phyloP scores from a whole-genome alignment of 176 grass and related monocot genomes.

The Dactylis glomerata region DNA sequence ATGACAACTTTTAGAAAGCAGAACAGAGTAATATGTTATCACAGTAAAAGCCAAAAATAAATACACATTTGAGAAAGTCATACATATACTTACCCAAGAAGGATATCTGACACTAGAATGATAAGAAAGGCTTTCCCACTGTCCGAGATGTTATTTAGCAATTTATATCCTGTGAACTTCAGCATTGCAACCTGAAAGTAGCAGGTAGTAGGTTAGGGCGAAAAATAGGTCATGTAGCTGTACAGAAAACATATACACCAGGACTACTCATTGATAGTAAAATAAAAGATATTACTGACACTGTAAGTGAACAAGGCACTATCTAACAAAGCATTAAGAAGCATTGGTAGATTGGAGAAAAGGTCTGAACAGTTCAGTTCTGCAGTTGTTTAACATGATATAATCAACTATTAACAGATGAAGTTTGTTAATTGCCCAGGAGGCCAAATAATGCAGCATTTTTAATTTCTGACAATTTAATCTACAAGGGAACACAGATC shows the following conservation, averaged over 20 bases:
- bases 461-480: background rate
- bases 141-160: slow-evolving; percentile 85
- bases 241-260: background rate
- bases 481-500: background rate
- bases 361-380: background rate
- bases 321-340: slow-evolving; percentile 4
- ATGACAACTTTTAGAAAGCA: background rate
- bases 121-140: slow-evolving; percentile 91
- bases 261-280: slow-evolving; percentile 13
- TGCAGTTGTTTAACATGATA: background rate
- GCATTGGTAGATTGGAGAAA: background rate
- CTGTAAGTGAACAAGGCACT: background rate
- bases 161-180: slow-evolving; percentile 98
- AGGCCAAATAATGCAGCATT: background rate
- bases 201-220: background rate
- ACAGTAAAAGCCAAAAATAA: background rate
- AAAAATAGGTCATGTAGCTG: background rate
- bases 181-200: slow-evolving; percentile 84
- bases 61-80: slow-evolving; percentile 15
- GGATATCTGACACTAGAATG: slow-evolving; percentile 84
- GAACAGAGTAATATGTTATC: background rate
- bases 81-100: slow-evolving; percentile 69
- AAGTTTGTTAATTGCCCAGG: background rate
- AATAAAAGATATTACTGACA: slow-evolving; percentile 1
- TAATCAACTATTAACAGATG: background rate